Base-by-base conservation (phyloP, 2,329 filamentous ascomycete genomes). In the Colletotrichum sp. region DNA sequence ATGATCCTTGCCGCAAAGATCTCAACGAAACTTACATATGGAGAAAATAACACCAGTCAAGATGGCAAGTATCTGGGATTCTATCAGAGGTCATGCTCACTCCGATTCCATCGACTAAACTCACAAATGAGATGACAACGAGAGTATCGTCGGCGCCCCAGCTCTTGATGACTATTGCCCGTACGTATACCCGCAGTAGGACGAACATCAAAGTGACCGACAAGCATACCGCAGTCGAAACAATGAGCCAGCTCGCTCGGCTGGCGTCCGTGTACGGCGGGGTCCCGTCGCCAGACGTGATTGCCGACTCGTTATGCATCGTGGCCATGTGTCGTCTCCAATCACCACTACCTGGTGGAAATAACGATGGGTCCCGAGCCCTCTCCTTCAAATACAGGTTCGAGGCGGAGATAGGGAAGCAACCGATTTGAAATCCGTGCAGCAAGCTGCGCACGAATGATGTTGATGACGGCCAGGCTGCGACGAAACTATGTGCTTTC, bases 61-160 rank as follows among this genome's bases (percentile, higher is more conserved):
- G 5, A 76, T 6, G 3, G 64, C 39, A 7, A 76, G 32, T 8
- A 65, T 12, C 70, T 76, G 10, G 2, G 4, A 8, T 10, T 1
- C n/a, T 10, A 12, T 74, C 30, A 74, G 66, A 12, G 12, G 10
- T 15, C 4, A 34, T 28, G 8, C 12, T 15, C 6, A 9, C 21
- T 32, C 28, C 6, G 9, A 0, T 8, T 24, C 15, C 16, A 36
- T 49, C 9, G 12, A n/a, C 21, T 3, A 21, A 21, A 60, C 71
- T 66, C 26, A 74, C 72, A 6, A 24, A 75, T 66, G 75, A 68
- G 12, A 76, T 21, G 28, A 67, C 65, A 5, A 71, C 9, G 15
- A 67, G 24, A 8, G 60, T 44, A 28, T 76, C 75, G 34, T 76
- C 75, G 12, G 34, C 21, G 10, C 75, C 75, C 75, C 72, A 76